Percentiles rank a stretch among this genome's conserved stretches.
These are phyloP conservation scores for Salix brachista DNA, from an alignment of 345 rosid species.

Conservation along the genomic window DNA sequence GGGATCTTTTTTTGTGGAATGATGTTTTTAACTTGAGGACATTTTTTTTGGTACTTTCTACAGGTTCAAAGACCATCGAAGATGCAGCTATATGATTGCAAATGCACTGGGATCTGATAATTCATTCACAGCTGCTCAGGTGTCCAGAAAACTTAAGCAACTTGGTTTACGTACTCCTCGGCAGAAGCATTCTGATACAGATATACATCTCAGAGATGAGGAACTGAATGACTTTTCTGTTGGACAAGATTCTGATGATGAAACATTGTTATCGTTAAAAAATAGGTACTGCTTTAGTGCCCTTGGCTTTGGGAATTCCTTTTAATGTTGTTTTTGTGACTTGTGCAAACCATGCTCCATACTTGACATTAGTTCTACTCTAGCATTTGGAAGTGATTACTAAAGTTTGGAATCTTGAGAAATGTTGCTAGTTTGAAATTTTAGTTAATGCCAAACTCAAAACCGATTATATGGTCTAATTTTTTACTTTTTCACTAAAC, in stretches of 20 bases:
- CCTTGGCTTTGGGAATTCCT: neutral
- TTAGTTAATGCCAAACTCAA: neutral
- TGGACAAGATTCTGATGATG: constrained; percentile 46
- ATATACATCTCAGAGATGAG: constrained; percentile 49
- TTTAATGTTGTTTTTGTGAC: neutral
- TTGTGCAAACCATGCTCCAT: neutral
- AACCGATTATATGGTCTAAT: neutral
- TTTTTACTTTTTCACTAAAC: neutral
- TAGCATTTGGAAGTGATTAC: neutral
- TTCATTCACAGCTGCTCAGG: constrained; percentile 59
- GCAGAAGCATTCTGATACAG: constrained; percentile 37
- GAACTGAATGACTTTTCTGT: constrained; percentile 31
- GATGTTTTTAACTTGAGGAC: constrained; percentile 6
- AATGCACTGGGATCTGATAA: constrained; percentile 60
- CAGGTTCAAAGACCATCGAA: constrained; percentile 76
- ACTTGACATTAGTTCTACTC: neutral
- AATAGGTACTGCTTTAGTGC: constrained; percentile 41
- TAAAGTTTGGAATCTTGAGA: neutral
- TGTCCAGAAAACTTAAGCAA: constrained; percentile 77
- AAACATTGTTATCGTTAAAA: constrained; percentile 60
- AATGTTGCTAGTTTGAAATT: neutral
- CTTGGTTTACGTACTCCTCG: constrained; percentile 57
- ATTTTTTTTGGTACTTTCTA: neutral
- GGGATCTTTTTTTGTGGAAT: neutral
- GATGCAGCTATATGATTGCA: constrained; percentile 75